Conservation (phyloP, 768 basidiomycete genomes). For the Auriscalpium microsporum region DNA sequence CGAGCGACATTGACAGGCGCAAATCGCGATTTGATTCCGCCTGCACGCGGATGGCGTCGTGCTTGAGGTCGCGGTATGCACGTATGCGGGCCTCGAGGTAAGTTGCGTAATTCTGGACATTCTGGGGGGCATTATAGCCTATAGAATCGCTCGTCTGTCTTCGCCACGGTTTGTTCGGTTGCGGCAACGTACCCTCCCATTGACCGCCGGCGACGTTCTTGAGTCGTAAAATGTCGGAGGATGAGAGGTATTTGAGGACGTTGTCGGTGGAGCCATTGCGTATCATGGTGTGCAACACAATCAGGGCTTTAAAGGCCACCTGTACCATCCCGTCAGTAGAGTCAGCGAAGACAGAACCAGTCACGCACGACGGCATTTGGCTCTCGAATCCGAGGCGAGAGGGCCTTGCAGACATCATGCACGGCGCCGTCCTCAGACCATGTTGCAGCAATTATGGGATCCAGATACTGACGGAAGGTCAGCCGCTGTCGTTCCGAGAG, state of each 20-base stretch:
- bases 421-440: constrained; percentile 93
- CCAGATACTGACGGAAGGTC: constrained; percentile 63
- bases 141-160: background rate
- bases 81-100: constrained; percentile 87
- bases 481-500: background rate
- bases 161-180: too few relatives aligned
- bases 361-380: constrained; percentile 78
- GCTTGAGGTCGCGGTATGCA: constrained; percentile 83
- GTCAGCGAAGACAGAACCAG: constrained; percentile 5
- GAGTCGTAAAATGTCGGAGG: constrained; percentile 72
- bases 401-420: constrained; percentile 85
- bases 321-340: constrained; percentile 22
- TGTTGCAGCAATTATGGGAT: constrained; percentile 94
- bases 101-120: constrained; percentile 75
- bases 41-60: constrained; percentile 91
- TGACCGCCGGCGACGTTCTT: constrained; percentile 71
- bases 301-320: constrained; percentile 97
- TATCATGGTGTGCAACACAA: constrained; percentile 95
- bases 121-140: constrained; percentile 85
- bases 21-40: constrained; percentile 86
- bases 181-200: constrained; percentile 68
- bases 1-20: constrained; percentile 55
- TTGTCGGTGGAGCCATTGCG: constrained; percentile 95
- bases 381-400: constrained; percentile 79
- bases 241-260: constrained; percentile 74